A percentile compares a stretch with the other conserved stretches of the same genome.
Conservation (phyloP, 148 eudicot genomes). For the Vaccinium corymbosum region DNA sequence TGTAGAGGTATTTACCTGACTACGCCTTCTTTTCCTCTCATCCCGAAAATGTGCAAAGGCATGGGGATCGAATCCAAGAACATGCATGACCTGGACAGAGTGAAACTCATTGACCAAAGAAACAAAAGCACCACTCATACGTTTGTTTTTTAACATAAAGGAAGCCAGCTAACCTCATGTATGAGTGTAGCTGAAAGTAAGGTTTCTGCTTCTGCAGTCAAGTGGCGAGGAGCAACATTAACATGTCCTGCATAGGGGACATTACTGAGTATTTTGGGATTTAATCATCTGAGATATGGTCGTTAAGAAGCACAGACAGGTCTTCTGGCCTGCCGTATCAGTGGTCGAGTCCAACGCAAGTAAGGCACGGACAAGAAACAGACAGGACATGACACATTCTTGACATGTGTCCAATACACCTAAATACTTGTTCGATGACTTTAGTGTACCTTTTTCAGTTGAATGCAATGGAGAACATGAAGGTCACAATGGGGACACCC, state of each 20-base stretch:
- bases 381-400: background rate
- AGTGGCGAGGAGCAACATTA: slow-evolving; percentile 97
- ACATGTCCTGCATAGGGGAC: slow-evolving; percentile 69
- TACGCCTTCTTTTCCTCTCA: slow-evolving; percentile 89
- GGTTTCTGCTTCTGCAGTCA: slow-evolving; percentile 96
- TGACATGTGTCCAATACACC: background rate
- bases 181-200: slow-evolving; percentile 91
- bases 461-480: no score
- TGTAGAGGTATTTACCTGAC: slow-evolving; percentile 43
- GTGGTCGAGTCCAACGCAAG: background rate
- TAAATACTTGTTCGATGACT: background rate
- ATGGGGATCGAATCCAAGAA: slow-evolving; percentile 99
- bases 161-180: slow-evolving; percentile 68
- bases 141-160: background rate
- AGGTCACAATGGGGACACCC: background rate
- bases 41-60: slow-evolving; percentile 98
- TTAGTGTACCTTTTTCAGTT: background rate
- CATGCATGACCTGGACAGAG: slow-evolving; percentile 78
- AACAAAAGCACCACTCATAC: background rate
- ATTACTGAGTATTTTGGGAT: slow-evolving; percentile 7
- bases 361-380: background rate
- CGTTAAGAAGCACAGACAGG: no score
- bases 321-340: background rate
- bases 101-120: slow-evolving; percentile 10
- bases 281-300: background rate